Evolutionary conservation across 106 monocot genomes (phyloP).

Genomic region (Acanthochlamys bracteata): DNA sequence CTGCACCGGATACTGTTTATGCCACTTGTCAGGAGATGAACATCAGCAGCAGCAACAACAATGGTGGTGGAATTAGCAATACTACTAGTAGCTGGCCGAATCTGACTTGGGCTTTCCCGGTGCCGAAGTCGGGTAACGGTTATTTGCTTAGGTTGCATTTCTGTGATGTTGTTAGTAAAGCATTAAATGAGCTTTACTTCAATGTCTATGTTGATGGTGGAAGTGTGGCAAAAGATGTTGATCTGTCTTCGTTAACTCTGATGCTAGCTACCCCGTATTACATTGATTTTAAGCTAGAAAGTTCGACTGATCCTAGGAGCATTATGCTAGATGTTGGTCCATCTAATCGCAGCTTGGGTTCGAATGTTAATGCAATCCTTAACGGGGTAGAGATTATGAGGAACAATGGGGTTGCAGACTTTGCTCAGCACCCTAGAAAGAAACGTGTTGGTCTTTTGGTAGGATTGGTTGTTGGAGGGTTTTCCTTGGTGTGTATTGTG

Average conservation of each 20-base stretch:
- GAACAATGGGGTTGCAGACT: not conserved
- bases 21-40: constrained; percentile 10
- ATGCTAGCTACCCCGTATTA: constrained; percentile 15
- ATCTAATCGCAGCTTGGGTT: constrained; percentile 2
- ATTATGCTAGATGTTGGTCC: constrained; percentile 20
- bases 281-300: constrained; percentile 11
- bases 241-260: not conserved
- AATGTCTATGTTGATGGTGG: constrained; percentile 17
- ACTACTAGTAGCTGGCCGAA: not conserved
- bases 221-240: constrained; percentile 4
- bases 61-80: not conserved
- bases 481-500: not conserved
- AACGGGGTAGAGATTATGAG: constrained; percentile 33
- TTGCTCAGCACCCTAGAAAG: not conserved
- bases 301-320: not conserved
- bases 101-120: constrained; percentile 3
- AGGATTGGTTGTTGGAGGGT: not conserved
- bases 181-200: constrained; percentile 12
- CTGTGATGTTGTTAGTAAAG: constrained; percentile 22
- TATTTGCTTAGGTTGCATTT: constrained; percentile 22
- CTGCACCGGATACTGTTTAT: constrained; percentile 26
- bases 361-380: constrained; percentile 16
- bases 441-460: not conserved
- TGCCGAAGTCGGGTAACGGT: not conserved
- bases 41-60: not conserved